phyloP scores from a whole-genome alignment of 2,329 filamentous ascomycete species.

The Monosporascus ibericus region DNA sequence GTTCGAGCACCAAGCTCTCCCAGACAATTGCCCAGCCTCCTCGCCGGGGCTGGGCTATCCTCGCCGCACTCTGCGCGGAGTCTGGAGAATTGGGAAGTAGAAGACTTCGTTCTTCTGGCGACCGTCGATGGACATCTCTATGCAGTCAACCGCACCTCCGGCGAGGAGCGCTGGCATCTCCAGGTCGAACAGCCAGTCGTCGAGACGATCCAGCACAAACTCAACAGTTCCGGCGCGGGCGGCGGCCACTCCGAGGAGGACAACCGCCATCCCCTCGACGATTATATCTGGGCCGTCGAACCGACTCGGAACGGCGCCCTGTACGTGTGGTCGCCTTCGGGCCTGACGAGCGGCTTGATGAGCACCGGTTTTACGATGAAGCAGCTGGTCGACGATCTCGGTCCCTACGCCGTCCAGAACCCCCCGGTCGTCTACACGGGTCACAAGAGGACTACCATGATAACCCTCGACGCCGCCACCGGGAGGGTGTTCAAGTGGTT shows the following conservation, averaged over 20 bases:
- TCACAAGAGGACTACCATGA: slow-evolving; percentile 82
- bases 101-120: slow-evolving; percentile 99
- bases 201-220: slow-evolving; percentile 75
- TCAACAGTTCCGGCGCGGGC: slow-evolving; percentile 54
- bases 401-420: slow-evolving; percentile 69
- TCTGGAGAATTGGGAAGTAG: slow-evolving; percentile 98
- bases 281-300: slow-evolving; percentile 93
- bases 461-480: slow-evolving; percentile 81
- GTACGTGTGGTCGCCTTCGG: slow-evolving; percentile 75
- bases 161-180: slow-evolving; percentile 78
- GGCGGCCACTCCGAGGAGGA: slow-evolving; percentile 32
- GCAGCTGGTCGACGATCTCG: slow-evolving; percentile 74
- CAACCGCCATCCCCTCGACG: slow-evolving; percentile 63
- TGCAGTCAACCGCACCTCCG: slow-evolving; percentile 82
- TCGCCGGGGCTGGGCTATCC: slow-evolving; percentile 57
- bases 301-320: slow-evolving; percentile 81
- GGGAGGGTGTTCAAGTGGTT: slow-evolving; percentile 81
- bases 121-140: slow-evolving; percentile 97
- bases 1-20: slow-evolving; percentile 86
- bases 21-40: slow-evolving; percentile 53
- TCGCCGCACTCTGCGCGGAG: slow-evolving; percentile 92
- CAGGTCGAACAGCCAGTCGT: slow-evolving; percentile 83
- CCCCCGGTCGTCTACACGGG: slow-evolving; percentile 83
- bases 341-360: slow-evolving; percentile 51
- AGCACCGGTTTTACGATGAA: slow-evolving; percentile 73